A percentile compares a stretch with the other conserved stretches of the same genome.
These are phyloP conservation scores for Simmondsia chinensis DNA, from an alignment of 148 eudicot genomes.

Conservation along the genomic window DNA sequence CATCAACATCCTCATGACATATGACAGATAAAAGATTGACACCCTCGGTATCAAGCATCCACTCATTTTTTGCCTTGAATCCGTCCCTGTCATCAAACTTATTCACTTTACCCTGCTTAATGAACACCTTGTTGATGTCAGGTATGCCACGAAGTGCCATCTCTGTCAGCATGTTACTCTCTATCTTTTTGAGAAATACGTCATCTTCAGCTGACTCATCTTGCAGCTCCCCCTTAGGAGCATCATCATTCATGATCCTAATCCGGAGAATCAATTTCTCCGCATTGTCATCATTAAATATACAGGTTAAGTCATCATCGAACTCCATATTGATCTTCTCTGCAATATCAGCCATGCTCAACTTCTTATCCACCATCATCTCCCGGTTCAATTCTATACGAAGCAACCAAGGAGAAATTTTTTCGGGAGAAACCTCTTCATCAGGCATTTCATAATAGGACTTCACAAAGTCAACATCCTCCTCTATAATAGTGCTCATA, in stretches of 20 bases:
- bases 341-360: constrained; percentile 97
- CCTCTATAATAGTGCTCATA: constrained; percentile 83
- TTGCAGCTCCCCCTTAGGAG: constrained; percentile 77
- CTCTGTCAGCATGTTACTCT: constrained; percentile 96
- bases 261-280: constrained; percentile 92
- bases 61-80: constrained; percentile 74
- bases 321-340: constrained; percentile 91
- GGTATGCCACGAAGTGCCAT: constrained; percentile 95
- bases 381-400: constrained; percentile 94
- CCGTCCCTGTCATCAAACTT: constrained; percentile 82
- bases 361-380: constrained; percentile 98
- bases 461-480: constrained; percentile 90
- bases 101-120: constrained; percentile 64
- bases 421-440: constrained; percentile 90
- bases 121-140: constrained; percentile 93
- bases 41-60: constrained; percentile 99
- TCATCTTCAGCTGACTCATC: constrained; percentile 98
- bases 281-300: constrained; percentile 94
- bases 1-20: constrained; percentile 90
- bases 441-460: constrained; percentile 99
- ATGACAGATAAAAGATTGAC: constrained; percentile 95
- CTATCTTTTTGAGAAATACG: constrained; percentile 89
- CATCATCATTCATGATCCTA: constrained; percentile 94
- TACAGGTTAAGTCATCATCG: constrained; percentile 86
- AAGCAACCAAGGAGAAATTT: constrained; percentile 96